Evolutionary conservation across 2,329 filamentous ascomycete species (phyloP), one percentile per base, ranked within the genome.

Genomic region (Trichophyton rubrum): DNA sequence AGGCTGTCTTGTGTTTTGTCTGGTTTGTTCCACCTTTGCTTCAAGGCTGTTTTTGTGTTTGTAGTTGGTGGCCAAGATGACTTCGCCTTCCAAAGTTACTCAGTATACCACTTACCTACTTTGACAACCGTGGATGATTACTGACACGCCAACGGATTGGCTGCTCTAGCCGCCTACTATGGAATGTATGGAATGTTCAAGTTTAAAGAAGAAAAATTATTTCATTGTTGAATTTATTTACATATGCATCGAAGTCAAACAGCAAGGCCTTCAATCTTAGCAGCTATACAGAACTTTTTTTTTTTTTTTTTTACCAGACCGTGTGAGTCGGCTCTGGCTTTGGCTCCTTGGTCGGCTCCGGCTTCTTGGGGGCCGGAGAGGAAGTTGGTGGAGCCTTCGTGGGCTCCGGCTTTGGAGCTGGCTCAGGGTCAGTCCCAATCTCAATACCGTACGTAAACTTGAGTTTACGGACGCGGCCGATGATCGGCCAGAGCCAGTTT

Each of bases 371-470:
- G 17, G 17, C 1, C 17, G 45, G 45, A 9, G 17, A 38, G 33
- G 9, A 11, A 3, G 33, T 38, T 13, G 33, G 33, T 38, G 33
- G 33, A 38, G 33, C 15, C 47, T 51, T 51, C 15, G 47, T 57
- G 27, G 33, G 24, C 20, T 58, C 35, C 3, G 24, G 56, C 11
- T 41, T 43, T 17, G 56, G 35, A 27, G 56, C 24, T 20, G 56
- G 27, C 43, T 30, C 58, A 20, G 33, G 33, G 33, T 35, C 51
- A 13, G 3, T 24, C 4, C 33, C 47, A 30, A 56, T 49, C 3
- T 64, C 61, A 38, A 64, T 56, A 15, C 60, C 55, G 27, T 61
- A 64, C 43, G 51, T 59, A 33, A 64, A 62, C 49, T 64, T 61
- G 43, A 62, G 45, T n/a, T 43, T 47, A 24, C 53, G 41, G 4